These are phyloP conservation scores for Senna tora DNA, from an alignment of 306 rosid species.

Conservation along the genomic window DNA sequence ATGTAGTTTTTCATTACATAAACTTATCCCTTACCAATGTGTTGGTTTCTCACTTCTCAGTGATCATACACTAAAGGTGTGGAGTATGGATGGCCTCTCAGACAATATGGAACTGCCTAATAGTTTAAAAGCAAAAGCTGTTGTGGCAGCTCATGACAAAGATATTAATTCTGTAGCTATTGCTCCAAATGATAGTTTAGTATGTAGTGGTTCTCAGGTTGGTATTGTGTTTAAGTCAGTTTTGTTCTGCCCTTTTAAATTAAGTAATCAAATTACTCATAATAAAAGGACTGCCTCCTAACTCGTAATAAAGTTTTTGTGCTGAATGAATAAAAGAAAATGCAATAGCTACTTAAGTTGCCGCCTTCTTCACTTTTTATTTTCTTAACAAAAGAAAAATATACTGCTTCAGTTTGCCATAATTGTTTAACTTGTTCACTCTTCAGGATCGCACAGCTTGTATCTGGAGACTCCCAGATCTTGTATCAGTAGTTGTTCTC, in stretches of 20 bases:
- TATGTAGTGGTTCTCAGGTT: constrained; percentile 98
- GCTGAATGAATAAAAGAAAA: constrained; percentile 10
- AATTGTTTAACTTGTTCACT: constrained; percentile 16
- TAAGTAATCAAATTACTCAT: constrained; percentile 24
- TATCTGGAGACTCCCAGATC: constrained; percentile 95
- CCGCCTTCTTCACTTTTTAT: constrained; percentile 12
- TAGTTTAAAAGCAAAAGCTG: constrained; percentile 84
- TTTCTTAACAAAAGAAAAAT: not conserved
- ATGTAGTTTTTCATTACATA: not conserved
- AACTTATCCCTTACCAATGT: constrained; percentile 31
- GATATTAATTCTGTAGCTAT: constrained; percentile 94
- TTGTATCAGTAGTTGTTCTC: constrained; percentile 68
- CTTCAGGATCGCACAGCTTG: constrained; percentile 92
- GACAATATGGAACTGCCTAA: constrained; percentile 50
- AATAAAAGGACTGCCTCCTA: not conserved
- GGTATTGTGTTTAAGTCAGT: constrained; percentile 38
- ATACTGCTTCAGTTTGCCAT: constrained; percentile 7
- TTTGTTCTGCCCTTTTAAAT: constrained; percentile 22
- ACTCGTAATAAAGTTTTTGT: not conserved
- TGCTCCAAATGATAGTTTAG: constrained; percentile 94
- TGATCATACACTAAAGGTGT: constrained; percentile 90
- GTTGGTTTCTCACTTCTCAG: constrained; percentile 53
- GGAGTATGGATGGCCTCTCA: constrained; percentile 74
- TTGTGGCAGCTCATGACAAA: constrained; percentile 94
- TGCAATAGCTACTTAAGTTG: not conserved